phyloP scores from a whole-genome alignment of 1,284 basidiomycete species.

The Heterobasidion parviporum region DNA sequence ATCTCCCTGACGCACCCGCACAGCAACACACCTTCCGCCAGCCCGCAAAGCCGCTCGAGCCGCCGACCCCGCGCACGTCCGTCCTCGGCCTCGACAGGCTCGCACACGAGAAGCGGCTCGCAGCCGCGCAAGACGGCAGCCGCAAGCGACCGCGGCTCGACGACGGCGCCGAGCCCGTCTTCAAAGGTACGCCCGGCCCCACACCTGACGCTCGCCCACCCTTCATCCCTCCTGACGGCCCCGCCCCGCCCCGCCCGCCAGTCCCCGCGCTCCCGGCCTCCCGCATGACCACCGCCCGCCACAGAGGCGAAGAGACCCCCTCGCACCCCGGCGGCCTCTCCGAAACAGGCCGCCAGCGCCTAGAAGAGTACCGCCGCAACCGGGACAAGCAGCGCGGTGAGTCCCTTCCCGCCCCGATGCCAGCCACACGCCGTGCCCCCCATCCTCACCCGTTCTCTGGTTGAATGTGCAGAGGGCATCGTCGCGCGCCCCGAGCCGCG shows the following conservation, averaged over 20 bases:
- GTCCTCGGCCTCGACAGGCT: conserved; percentile 81
- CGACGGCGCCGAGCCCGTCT: conserved; percentile 56
- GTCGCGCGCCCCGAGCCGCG: conserved; percentile 43
- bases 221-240: background rate
- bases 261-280: conserved; percentile 68
- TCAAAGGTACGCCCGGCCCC: conserved; percentile 62
- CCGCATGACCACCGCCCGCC: conserved; percentile 52
- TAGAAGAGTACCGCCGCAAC: conserved; percentile 71
- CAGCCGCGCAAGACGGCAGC: conserved; percentile 35
- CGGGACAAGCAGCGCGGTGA: conserved; percentile 61
- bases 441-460: background rate
- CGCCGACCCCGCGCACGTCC: conserved; percentile 66
- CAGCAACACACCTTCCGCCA: conserved; percentile 74
- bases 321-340: conserved; percentile 89
- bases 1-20: conserved; percentile 1
- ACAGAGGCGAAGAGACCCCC: conserved; percentile 83
- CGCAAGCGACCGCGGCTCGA: conserved; percentile 64
- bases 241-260: conserved; percentile 18
- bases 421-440: background rate
- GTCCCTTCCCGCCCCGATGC: background rate
- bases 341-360: conserved; percentile 55
- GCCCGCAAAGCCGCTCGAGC: conserved; percentile 64
- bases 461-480: conserved; percentile 45
- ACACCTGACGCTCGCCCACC: background rate
- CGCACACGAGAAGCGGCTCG: conserved; percentile 77